phyloP scores from a whole-genome alignment of 441 rosid species.

The Raphanus hybrid region DNA sequence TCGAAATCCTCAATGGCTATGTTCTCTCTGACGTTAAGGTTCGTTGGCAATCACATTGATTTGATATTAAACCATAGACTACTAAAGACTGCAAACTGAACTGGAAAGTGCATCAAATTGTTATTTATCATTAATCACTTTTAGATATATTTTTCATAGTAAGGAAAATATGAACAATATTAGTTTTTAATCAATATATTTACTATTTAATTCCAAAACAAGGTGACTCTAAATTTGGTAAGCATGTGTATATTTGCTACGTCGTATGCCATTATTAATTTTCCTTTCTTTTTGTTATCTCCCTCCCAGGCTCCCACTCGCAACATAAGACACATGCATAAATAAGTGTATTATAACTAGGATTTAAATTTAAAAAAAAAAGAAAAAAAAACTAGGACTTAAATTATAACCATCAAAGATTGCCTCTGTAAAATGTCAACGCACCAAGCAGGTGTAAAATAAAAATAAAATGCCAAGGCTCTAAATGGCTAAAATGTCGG shows the following conservation, averaged over 20 bases:
- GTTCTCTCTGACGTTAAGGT: conserved; percentile 59
- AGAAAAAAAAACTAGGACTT: no score
- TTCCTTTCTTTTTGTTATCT: background rate
- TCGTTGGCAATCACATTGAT: conserved; percentile 28
- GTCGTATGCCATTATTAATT: background rate
- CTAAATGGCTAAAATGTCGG: background rate
- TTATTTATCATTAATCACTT: background rate
- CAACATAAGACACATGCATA: conserved; percentile 9
- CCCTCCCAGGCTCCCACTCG: background rate
- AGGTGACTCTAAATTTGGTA: background rate
- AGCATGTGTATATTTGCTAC: conserved; percentile 15
- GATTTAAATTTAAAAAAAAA: background rate
- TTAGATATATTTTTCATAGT: background rate
- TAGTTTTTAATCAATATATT: background rate
- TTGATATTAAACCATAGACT: background rate
- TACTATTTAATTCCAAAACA: background rate
- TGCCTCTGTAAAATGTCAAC: background rate
- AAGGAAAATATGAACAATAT: background rate
- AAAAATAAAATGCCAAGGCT: background rate
- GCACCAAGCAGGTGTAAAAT: background rate
- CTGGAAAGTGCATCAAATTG: background rate
- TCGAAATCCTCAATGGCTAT: conserved; percentile 69
- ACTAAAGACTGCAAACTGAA: background rate
- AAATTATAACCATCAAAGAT: background rate
- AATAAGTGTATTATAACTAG: conserved; percentile 4